Evolutionary conservation across 2,329 filamentous ascomycete species (phyloP).

Genomic region (Trichoderma sp.): DNA sequence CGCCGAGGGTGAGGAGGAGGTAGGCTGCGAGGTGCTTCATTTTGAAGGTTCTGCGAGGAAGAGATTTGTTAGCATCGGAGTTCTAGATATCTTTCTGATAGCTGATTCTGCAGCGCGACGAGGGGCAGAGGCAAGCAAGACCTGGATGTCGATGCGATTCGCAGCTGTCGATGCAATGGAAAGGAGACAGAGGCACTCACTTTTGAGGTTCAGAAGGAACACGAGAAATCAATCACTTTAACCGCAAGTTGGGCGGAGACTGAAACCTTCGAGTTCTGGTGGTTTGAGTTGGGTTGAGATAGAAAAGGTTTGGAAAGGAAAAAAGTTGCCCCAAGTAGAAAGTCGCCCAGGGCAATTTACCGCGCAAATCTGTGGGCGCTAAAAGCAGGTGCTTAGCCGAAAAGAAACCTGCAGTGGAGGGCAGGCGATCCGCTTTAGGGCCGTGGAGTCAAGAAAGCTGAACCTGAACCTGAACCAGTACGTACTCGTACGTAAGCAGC

Average conservation of each 20-base stretch:
- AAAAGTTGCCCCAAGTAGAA: slow-evolving; percentile 36
- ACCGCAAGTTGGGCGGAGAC: slow-evolving; percentile 98
- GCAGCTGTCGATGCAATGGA: background rate
- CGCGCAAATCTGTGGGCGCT: slow-evolving; percentile 39
- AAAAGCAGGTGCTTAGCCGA: slow-evolving; percentile 36
- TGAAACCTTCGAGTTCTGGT: slow-evolving; percentile 91
- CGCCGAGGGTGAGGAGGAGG: slow-evolving; percentile 92
- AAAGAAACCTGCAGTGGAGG: slow-evolving; percentile 10
- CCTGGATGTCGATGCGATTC: background rate
- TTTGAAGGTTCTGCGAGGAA: slow-evolving; percentile 53
- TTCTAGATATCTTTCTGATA: background rate
- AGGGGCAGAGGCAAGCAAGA: background rate
- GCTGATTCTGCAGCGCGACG: background rate
- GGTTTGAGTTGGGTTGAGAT: slow-evolving; percentile 31
- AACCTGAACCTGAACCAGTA: too few relatives aligned
- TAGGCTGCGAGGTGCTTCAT: slow-evolving; percentile 99
- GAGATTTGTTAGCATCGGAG: slow-evolving; percentile 6
- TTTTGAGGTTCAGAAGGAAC: slow-evolving; percentile 56
- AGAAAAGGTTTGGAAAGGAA: slow-evolving; percentile 31
- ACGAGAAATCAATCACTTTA: slow-evolving; percentile 99
- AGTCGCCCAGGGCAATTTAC: slow-evolving; percentile 37
- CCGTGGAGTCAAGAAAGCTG: slow-evolving; percentile 4
- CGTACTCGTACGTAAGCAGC: too few relatives aligned
- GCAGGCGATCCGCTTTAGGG: slow-evolving; percentile 32
- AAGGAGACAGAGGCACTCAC: slow-evolving; percentile 13